These are phyloP conservation scores for Cyberlindnera amylophila DNA, from an alignment of 805 yeast genomes.

Conservation along the genomic window DNA sequence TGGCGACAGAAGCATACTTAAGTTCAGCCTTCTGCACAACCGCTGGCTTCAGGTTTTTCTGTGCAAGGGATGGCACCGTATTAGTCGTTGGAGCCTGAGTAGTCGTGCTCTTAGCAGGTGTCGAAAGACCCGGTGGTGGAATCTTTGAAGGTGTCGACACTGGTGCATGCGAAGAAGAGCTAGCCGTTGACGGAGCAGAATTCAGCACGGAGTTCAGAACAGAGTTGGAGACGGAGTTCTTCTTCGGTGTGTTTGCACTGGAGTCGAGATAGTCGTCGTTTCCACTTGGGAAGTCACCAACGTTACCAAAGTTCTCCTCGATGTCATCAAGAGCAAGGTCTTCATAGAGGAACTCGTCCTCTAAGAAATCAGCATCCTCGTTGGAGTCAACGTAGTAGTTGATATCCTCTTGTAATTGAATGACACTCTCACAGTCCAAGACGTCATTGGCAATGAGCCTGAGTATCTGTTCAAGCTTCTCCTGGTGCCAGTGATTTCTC, in stretches of 20 bases:
- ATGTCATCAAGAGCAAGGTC: constrained; percentile 66
- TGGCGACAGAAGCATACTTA: constrained; percentile 49
- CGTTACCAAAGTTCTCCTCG: constrained; percentile 50
- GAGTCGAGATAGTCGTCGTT: constrained; percentile 14
- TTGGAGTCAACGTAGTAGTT: constrained; percentile 91
- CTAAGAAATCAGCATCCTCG: constrained; percentile 88
- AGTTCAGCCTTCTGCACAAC: constrained; percentile 51
- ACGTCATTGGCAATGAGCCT: constrained; percentile 76
- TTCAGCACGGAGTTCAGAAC: constrained; percentile 1
- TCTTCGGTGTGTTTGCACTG: constrained; percentile 12
- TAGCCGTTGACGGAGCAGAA: constrained; percentile 7
- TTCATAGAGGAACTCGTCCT: constrained; percentile 90
- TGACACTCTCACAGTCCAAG: constrained; percentile 71
- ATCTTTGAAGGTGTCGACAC: constrained; percentile 7
- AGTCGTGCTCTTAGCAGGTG: neutral
- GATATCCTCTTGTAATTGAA: constrained; percentile 81
- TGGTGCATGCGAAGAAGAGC: constrained; percentile 1
- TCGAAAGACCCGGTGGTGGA: neutral
- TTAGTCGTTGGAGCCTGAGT: constrained; percentile 4
- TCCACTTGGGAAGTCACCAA: constrained; percentile 34
- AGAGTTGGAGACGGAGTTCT: constrained; percentile 3
- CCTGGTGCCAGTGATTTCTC: constrained; percentile 75
- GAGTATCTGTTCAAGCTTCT: constrained; percentile 71
- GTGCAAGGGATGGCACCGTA: constrained; percentile 16
- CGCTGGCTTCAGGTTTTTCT: constrained; percentile 47